These are phyloP conservation scores for Pseudocercospora fijiensis DNA, from an alignment of 2,329 filamentous ascomycete genomes.

Conservation along the genomic window DNA sequence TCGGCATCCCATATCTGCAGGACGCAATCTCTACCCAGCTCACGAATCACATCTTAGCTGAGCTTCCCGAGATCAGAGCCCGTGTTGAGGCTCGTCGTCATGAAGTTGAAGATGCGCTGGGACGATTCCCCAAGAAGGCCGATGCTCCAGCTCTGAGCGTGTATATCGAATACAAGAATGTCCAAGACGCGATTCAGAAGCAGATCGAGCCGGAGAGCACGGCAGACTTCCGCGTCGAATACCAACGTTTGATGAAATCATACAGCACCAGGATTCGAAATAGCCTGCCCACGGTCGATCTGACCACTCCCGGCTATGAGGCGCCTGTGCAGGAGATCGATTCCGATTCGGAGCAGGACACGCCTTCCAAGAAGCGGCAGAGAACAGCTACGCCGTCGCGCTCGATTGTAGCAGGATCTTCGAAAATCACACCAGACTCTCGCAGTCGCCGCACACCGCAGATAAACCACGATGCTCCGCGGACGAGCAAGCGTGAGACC, in stretches of 20 bases:
- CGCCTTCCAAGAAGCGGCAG: constrained; percentile 39
- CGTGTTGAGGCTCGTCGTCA: constrained; percentile 51
- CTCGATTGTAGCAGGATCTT: not conserved
- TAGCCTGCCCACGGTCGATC: constrained; percentile 33
- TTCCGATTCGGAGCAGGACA: constrained; percentile 24
- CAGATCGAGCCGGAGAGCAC: constrained; percentile 54
- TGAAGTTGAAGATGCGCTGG: constrained; percentile 56
- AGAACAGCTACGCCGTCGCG: constrained; percentile 2
- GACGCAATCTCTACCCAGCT: constrained; percentile 50
- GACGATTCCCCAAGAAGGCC: constrained; percentile 60
- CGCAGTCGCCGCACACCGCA: not conserved
- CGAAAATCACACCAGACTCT: not conserved
- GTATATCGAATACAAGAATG: constrained; percentile 57
- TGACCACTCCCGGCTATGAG: constrained; percentile 31
- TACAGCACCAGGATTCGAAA: constrained; percentile 50
- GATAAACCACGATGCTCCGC: not conserved
- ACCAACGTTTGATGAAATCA: constrained; percentile 48
- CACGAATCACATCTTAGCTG: constrained; percentile 46
- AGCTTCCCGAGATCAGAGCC: constrained; percentile 44
- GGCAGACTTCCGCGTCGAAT: constrained; percentile 46
- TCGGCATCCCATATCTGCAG: constrained; percentile 56
- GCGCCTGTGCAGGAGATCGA: constrained; percentile 21
- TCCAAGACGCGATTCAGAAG: constrained; percentile 56
- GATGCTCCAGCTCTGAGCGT: constrained; percentile 67
- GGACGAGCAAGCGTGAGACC: not conserved